Percentiles rank a stretch among this genome's conserved stretches.
Conservation (phyloP, 805 yeast genomes). For the Scheffersomyces lignosus region DNA sequence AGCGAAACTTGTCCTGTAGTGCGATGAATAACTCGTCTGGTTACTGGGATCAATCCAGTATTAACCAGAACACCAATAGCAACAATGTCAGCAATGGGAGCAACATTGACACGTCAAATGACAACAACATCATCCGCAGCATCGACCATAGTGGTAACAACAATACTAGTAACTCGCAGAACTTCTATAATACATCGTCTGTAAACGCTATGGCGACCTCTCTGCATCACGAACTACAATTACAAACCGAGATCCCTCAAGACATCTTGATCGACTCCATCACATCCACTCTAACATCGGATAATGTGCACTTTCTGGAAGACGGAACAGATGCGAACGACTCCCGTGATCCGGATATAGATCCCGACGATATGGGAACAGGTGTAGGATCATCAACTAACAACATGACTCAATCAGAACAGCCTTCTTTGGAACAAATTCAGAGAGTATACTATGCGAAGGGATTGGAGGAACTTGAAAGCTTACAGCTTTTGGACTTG, state of each 20-base stretch:
- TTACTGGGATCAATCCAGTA: conserved; percentile 22
- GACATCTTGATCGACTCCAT: conserved; percentile 32
- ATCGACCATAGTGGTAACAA: too few relatives aligned
- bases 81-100: conserved; percentile 1
- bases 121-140: neutral
- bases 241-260: conserved; percentile 28
- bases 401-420: conserved; percentile 20
- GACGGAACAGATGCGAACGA: conserved; percentile 1
- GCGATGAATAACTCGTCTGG: too few relatives aligned
- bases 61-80: conserved; percentile 4
- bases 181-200: neutral
- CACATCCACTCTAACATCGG: conserved; percentile 10
- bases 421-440: conserved; percentile 40
- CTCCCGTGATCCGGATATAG: neutral
- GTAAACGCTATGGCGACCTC: conserved; percentile 6
- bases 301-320: conserved; percentile 1
- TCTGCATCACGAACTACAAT: conserved; percentile 24
- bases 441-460: conserved; percentile 39
- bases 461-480: conserved; percentile 59
- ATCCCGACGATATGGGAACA: conserved; percentile 4
- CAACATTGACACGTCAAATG: conserved; percentile 1
- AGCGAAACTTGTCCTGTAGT: too few relatives aligned
- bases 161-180: neutral
- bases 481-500: conserved; percentile 64
- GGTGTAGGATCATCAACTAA: conserved; percentile 7